Base-by-base conservation (phyloP, 108 stramenopile species). In the Cyclostephanos invisitatus region DNA sequence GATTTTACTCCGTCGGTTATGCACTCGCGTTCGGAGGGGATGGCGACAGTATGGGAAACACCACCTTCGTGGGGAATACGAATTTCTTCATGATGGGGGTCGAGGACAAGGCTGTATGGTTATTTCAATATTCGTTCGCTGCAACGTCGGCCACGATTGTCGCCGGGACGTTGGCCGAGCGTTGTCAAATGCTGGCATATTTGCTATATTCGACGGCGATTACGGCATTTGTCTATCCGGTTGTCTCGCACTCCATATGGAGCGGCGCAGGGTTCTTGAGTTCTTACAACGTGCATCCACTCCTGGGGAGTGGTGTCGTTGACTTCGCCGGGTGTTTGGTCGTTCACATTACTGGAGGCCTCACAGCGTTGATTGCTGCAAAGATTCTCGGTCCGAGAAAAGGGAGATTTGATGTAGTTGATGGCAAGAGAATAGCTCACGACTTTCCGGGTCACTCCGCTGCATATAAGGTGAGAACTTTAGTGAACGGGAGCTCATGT, bases 301-400 rank as follows among this genome's bases (percentile, higher is more conserved):
- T 78, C 24, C 54, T 58, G 56, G 78, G 68, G 25, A 64, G 80
- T 67, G 96, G 96, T 38, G 76, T 91, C 22, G 70, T 93, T 63
- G 98, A 98, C 72, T 98, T 97, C 82, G 93, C 97, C 5, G 98
- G 98, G 1, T 83, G 82, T 40, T 89, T 90, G 36, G 96, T 96
- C 3, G 98, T 98, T 8, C 98, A 98, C 78, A 57, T 93, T 42
- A 95, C 93, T 24, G 97, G 96, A 50, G 97, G 96, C 6, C 62
- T 82, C 25, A 89, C 89, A 15, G 95, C 96, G 11, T 65, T 96
- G 24, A 77, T 86, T 74, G 92, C 91, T 5, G 87, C 92, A 10
- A 57, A 81, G 35, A 80, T 98, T 44, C 69, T 96, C 35, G 96
- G 96, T 12, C 92, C 97, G 10, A 77, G 96, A 7, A 72, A 79